Conservation (phyloP, 768 basidiomycete genomes). For the Podaxis mareebaensis region DNA sequence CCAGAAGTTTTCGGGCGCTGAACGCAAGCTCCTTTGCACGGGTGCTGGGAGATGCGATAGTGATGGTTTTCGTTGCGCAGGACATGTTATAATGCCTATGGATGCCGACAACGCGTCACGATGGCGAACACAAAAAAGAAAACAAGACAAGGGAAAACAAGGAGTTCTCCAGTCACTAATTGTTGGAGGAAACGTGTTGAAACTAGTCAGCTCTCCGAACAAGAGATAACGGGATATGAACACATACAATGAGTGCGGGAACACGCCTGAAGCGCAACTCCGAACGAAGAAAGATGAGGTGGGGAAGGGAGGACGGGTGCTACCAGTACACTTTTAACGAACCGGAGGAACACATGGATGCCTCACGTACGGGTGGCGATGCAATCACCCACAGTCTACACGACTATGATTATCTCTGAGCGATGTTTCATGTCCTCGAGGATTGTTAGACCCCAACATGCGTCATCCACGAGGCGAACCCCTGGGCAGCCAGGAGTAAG, state of each 20-base stretch:
- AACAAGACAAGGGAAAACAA: constrained; percentile 23
- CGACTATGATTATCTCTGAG: not conserved
- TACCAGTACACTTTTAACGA: not conserved
- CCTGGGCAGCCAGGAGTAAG: not conserved
- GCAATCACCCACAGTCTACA: not conserved
- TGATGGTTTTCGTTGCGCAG: constrained; percentile 8
- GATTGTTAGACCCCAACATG: constrained; percentile 10
- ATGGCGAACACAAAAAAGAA: constrained; percentile 14
- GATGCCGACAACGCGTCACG: constrained; percentile 19
- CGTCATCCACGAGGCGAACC: not conserved
- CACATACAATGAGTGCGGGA: constrained; percentile 9
- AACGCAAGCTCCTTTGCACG: constrained; percentile 14
- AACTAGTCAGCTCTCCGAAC: not conserved
- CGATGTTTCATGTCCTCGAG: constrained; percentile 13
- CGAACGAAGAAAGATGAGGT: constrained; percentile 1
- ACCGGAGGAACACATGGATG: constrained; percentile 15
- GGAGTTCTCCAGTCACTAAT: constrained; percentile 8
- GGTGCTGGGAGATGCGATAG: constrained; percentile 13
- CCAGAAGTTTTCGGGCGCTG: constrained; percentile 16
- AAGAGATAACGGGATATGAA: not conserved
- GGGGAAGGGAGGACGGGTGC: not conserved
- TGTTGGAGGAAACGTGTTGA: not conserved
- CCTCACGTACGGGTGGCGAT: not conserved
- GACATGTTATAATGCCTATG: constrained; percentile 3
- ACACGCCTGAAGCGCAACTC: not conserved